Percentiles rank a stretch among this genome's conserved stretches.
Conservation (phyloP, 2,329 filamentous ascomycete genomes). For the Aureobasidium lini region DNA sequence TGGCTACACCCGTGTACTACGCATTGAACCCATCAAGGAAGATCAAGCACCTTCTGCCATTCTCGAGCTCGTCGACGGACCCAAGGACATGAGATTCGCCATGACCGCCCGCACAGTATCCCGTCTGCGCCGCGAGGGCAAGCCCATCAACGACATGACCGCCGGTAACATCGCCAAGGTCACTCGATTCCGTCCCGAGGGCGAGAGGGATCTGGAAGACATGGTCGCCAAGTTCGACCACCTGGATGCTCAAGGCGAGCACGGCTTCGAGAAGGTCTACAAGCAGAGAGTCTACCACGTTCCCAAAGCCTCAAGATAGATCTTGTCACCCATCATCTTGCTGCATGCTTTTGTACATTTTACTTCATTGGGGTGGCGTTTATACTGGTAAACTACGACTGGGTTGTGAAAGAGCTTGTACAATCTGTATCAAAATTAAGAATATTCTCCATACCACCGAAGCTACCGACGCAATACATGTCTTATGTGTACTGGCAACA, state of each 20-base stretch:
- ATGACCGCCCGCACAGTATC: slow-evolving; percentile 84
- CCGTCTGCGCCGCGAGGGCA: slow-evolving; percentile 44
- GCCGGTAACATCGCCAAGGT: slow-evolving; percentile 75
- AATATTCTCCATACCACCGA: neutral
- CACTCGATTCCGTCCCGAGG: slow-evolving; percentile 62
- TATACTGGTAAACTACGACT: neutral
- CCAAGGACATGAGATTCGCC: slow-evolving; percentile 87
- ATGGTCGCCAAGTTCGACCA: slow-evolving; percentile 43
- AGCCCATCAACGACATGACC: slow-evolving; percentile 62
- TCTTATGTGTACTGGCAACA: neutral
- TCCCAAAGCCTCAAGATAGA: slow-evolving; percentile 9
- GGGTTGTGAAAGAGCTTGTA: neutral
- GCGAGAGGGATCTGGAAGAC: slow-evolving; percentile 58
- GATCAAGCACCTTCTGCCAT: slow-evolving; percentile 88
- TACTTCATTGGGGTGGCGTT: slow-evolving; percentile 3
- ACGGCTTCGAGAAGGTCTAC: slow-evolving; percentile 29
- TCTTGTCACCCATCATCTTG: neutral
- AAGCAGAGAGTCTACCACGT: slow-evolving; percentile 17
- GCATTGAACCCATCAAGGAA: slow-evolving; percentile 78
- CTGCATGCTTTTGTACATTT: neutral
- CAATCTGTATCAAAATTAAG: neutral
- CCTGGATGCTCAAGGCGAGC: slow-evolving; percentile 26
- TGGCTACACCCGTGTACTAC: slow-evolving; percentile 90
- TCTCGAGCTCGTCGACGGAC: slow-evolving; percentile 89
- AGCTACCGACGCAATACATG: neutral